Percentiles rank a stretch among this genome's conserved stretches.
Evolutionary conservation across 176 grass and related monocot species (phyloP).

Genomic region (maize (Zea mays)): DNA sequence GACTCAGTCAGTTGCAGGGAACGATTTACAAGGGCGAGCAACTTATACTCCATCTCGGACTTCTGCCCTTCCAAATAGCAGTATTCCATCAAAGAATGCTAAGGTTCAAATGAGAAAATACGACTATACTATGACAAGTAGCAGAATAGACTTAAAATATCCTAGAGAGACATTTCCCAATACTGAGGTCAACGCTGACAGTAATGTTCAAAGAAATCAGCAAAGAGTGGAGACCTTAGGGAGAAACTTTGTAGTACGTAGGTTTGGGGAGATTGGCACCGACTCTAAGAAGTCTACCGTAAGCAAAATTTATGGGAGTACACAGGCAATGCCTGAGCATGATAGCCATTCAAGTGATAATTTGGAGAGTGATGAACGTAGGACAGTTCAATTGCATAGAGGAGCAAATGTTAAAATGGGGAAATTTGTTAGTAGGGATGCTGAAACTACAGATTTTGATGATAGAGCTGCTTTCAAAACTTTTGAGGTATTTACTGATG

Average conservation of each 20-base stretch:
- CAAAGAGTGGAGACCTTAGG: slow-evolving; percentile 28
- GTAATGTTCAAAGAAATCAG: slow-evolving; percentile 35
- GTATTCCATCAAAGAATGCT: slow-evolving; percentile 26
- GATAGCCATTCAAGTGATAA: slow-evolving; percentile 31
- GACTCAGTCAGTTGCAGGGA: slow-evolving; percentile 25
- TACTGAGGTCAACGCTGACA: not conserved
- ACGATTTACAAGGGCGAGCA: slow-evolving; percentile 16
- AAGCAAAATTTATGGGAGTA: slow-evolving; percentile 29
- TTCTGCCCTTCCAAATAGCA: slow-evolving; percentile 11
- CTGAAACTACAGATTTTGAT: slow-evolving; percentile 35
- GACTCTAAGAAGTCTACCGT: slow-evolving; percentile 26
- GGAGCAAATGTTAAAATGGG: slow-evolving; percentile 34
- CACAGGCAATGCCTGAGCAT: slow-evolving; percentile 12
- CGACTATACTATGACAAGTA: slow-evolving; percentile 1
- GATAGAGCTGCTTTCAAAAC: slow-evolving; percentile 91
- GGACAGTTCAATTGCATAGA: slow-evolving; percentile 28
- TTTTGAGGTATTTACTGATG: slow-evolving; percentile 86
- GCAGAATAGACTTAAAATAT: slow-evolving; percentile 8
- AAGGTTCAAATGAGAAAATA: slow-evolving; percentile 20
- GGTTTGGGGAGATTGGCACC: slow-evolving; percentile 21
- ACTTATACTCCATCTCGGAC: not conserved
- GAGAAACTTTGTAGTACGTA: slow-evolving; percentile 25
- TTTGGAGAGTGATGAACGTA: slow-evolving; percentile 24
- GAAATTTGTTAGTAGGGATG: slow-evolving; percentile 42
- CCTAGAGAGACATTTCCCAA: slow-evolving; percentile 9